Evolutionary conservation across 2,329 filamentous ascomycete species (phyloP).

Genomic region (Leptodontidium sp.): DNA sequence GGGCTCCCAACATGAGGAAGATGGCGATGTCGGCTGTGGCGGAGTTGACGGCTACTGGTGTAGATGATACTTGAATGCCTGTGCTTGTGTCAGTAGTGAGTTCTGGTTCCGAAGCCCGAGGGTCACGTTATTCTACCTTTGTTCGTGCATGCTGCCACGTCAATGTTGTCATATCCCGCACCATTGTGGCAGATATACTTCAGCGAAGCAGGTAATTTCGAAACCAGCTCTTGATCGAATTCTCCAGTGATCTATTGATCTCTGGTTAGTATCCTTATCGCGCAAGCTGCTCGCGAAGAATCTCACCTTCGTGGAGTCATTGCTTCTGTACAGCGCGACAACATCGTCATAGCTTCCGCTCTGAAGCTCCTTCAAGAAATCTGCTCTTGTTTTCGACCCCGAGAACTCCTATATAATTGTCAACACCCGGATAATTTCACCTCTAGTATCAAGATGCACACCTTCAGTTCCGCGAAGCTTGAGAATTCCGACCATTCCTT

Average conservation of each 20-base stretch:
- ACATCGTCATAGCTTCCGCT: slow-evolving; percentile 71
- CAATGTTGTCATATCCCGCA: slow-evolving; percentile 85
- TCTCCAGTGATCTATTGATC: slow-evolving; percentile 62
- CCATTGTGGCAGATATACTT: slow-evolving; percentile 69
- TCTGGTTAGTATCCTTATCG: slow-evolving; percentile 37
- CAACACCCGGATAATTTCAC: background rate
- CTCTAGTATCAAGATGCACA: slow-evolving; percentile 14
- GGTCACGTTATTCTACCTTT: slow-evolving; percentile 16
- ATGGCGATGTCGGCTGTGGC: slow-evolving; percentile 82
- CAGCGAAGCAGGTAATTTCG: slow-evolving; percentile 58
- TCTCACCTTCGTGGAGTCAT: slow-evolving; percentile 63
- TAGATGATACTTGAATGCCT: slow-evolving; percentile 76
- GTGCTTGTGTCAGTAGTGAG: slow-evolving; percentile 38
- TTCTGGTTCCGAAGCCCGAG: too few relatives aligned
- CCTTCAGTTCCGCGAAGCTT: slow-evolving; percentile 39
- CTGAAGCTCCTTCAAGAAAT: slow-evolving; percentile 73
- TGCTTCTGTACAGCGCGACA: slow-evolving; percentile 74
- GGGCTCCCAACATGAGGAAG: slow-evolving; percentile 80
- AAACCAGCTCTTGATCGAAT: slow-evolving; percentile 73
- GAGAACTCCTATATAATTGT: slow-evolving; percentile 34
- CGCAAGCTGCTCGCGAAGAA: background rate
- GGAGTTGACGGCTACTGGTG: slow-evolving; percentile 78
- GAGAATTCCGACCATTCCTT: slow-evolving; percentile 42
- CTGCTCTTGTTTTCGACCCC: slow-evolving; percentile 61
- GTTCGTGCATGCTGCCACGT: slow-evolving; percentile 72